phyloP scores from a whole-genome alignment of 2,329 filamentous ascomycete genomes.

The Dactylonectria macrodidyma region DNA sequence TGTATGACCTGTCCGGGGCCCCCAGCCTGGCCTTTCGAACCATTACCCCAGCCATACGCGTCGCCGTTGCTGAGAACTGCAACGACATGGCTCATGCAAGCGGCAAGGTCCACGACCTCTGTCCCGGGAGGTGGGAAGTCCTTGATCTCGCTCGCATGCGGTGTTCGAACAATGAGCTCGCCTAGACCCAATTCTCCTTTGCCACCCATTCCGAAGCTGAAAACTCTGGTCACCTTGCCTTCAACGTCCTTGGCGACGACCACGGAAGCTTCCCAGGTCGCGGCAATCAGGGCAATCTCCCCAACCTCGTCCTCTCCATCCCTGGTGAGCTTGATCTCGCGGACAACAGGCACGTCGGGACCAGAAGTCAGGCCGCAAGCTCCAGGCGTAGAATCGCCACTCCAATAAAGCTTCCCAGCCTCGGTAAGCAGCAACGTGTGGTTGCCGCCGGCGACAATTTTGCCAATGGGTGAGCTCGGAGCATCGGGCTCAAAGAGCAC shows the following conservation, averaged over 20 bases:
- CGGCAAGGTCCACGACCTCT: conserved; percentile 75
- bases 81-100: conserved; percentile 84
- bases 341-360: conserved; percentile 56
- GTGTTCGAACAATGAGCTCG: conserved; percentile 63
- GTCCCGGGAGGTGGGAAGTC: conserved; percentile 75
- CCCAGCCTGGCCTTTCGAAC: conserved; percentile 88
- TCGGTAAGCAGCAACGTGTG: conserved; percentile 83
- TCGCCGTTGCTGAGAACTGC: conserved; percentile 81
- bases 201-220: conserved; percentile 74
- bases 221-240: conserved; percentile 65
- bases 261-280: conserved; percentile 84
- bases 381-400: conserved; percentile 72
- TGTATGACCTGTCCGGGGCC: conserved; percentile 67
- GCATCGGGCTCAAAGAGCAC: conserved; percentile 68
- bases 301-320: conserved; percentile 48
- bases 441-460: conserved; percentile 80
- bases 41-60: conserved; percentile 90
- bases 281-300: conserved; percentile 66
- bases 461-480: conserved; percentile 54
- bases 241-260: conserved; percentile 66
- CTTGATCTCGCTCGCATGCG: conserved; percentile 64
- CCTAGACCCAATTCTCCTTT: conserved; percentile 83
- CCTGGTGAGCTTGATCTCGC: conserved; percentile 54
- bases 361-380: conserved; percentile 65
- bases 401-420: conserved; percentile 72